Conservation (phyloP, 2,329 filamentous ascomycete species). For the Verticillium albo-atrum region DNA sequence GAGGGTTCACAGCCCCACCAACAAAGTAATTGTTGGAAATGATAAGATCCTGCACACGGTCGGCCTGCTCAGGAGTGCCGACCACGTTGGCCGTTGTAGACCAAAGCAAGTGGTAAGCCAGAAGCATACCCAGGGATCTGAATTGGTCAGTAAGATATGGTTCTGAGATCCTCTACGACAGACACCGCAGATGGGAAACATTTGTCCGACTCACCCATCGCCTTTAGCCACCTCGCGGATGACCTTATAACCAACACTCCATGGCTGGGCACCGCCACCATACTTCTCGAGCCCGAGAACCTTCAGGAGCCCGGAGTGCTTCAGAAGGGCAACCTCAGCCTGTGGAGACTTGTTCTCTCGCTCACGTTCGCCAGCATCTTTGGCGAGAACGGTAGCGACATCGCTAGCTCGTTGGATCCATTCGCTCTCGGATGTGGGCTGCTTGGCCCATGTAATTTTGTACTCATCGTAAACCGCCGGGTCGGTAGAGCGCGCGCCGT, state of each 20-base stretch:
- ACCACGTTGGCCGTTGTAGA: conserved; percentile 56
- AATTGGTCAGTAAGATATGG: background rate
- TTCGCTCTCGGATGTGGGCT: conserved; percentile 22
- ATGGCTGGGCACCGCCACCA: conserved; percentile 38
- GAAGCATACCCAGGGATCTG: conserved; percentile 58
- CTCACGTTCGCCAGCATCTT: conserved; percentile 29
- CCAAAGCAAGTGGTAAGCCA: conserved; percentile 63
- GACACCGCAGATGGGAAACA: background rate
- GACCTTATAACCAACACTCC: conserved; percentile 49
- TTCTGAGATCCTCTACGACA: rapidly evolving
- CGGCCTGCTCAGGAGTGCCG: conserved; percentile 55
- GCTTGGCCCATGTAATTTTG: conserved; percentile 26
- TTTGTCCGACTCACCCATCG: conserved; percentile 43
- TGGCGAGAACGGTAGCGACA: conserved; percentile 27
- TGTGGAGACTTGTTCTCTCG: conserved; percentile 33
- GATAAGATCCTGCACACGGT: conserved; percentile 51
- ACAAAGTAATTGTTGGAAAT: conserved; percentile 62
- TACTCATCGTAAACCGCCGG: conserved; percentile 32
- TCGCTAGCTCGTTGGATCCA: conserved; percentile 36
- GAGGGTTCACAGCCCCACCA: conserved; percentile 61
- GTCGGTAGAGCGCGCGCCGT: conserved; percentile 19
- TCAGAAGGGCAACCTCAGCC: conserved; percentile 34
- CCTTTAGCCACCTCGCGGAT: conserved; percentile 60
- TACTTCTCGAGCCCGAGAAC: conserved; percentile 32
- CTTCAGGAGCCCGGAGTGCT: conserved; percentile 34